phyloP scores from a whole-genome alignment of 148 eudicot genomes.

The Chenopodium berlandieri region DNA sequence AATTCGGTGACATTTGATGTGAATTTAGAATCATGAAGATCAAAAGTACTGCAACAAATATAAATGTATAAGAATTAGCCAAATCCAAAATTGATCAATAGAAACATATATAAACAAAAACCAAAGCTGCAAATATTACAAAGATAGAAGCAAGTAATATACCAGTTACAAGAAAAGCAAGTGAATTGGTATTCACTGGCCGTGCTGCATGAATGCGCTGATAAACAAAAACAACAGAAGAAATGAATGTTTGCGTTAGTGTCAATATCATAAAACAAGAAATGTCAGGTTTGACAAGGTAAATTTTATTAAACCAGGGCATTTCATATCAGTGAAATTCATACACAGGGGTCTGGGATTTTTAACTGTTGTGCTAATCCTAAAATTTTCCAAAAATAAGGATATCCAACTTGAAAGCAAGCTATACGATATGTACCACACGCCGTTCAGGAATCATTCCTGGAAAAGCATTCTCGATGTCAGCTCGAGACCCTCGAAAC shows the following conservation, averaged over 20 bases:
- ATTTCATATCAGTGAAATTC: too few relatives aligned
- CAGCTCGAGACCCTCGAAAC: slow-evolving; percentile 81
- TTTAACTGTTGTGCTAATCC: not conserved
- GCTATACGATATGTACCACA: slow-evolving; percentile 44
- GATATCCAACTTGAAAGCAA: not conserved
- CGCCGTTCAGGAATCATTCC: slow-evolving; percentile 81
- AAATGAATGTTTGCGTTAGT: not conserved
- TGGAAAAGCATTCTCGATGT: slow-evolving; percentile 78
- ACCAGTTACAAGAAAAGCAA: slow-evolving; percentile 95
- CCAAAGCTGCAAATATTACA: not conserved
- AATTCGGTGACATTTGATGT: slow-evolving; percentile 87
- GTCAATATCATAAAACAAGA: slow-evolving; percentile 17
- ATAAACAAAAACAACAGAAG: slow-evolving; percentile 21
- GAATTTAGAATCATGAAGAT: slow-evolving; percentile 90
- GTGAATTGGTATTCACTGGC: slow-evolving; percentile 80
- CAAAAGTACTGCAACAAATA: slow-evolving; percentile 61
- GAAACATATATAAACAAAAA: not conserved
- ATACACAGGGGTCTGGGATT: not conserved
- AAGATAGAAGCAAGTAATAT: slow-evolving; percentile 2
- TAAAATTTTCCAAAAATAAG: not conserved
- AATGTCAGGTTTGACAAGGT: not conserved
- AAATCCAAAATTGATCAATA: not conserved
- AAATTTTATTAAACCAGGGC: not conserved
- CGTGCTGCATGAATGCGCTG: slow-evolving; percentile 87
- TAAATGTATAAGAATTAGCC: not conserved